Conservation (phyloP, 768 basidiomycete species). For the Tulasnella sp. region DNA sequence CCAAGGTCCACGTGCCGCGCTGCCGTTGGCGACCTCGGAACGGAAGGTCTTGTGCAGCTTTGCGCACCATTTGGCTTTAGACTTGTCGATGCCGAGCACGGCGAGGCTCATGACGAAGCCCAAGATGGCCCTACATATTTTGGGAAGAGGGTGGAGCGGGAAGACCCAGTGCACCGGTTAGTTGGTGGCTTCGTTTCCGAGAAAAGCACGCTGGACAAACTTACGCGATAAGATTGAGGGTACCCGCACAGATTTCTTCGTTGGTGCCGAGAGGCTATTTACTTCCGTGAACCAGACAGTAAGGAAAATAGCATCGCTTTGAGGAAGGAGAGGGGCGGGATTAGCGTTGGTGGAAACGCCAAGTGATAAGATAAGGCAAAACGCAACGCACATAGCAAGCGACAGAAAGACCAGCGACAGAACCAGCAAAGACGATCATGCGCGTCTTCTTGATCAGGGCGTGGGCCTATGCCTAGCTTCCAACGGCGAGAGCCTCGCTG, state of each 20-base stretch:
- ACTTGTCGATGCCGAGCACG: conserved; percentile 93
- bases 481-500: background rate
- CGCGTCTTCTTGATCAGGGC: conserved; percentile 32
- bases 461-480: conserved; percentile 1
- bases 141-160: background rate
- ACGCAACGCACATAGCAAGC: conserved; percentile 60
- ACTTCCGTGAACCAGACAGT: conserved; percentile 85
- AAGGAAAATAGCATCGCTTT: background rate
- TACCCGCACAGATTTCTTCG: conserved; percentile 92
- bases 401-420: conserved; percentile 66
- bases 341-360: background rate
- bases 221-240: conserved; percentile 39
- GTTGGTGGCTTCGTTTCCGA: conserved; percentile 36
- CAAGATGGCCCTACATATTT: conserved; percentile 51
- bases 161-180: background rate
- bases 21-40: conserved; percentile 17
- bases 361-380: background rate
- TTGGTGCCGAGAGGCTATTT: conserved; percentile 76
- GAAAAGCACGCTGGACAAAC: conserved; percentile 51
- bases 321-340: background rate
- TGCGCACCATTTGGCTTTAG: conserved; percentile 90
- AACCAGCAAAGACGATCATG: conserved; percentile 46
- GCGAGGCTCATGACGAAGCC: conserved; percentile 91
- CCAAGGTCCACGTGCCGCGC: background rate
- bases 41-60: conserved; percentile 77